These are phyloP conservation scores for Boletales sp. DNA, from an alignment of 768 basidiomycete species.

Conservation along the genomic window DNA sequence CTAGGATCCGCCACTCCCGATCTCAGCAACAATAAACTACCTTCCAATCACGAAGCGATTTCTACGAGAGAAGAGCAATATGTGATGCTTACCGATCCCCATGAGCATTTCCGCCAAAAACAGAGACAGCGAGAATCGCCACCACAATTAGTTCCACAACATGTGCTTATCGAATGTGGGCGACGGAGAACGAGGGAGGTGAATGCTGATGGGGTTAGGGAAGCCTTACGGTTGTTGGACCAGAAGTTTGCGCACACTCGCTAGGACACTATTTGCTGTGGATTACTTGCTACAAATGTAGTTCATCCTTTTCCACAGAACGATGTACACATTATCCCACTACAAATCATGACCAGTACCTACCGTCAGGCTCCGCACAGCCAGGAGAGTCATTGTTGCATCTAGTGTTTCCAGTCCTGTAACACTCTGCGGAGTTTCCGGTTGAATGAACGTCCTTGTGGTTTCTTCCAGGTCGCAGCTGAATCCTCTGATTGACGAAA, in stretches of 20 bases:
- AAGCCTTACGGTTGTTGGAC: slow-evolving; percentile 74
- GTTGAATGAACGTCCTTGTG: slow-evolving; percentile 35
- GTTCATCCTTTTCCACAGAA: neutral
- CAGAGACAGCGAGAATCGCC: slow-evolving; percentile 41
- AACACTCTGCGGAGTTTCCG: slow-evolving; percentile 33
- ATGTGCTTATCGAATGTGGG: slow-evolving; percentile 61
- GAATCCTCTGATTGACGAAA: slow-evolving; percentile 37
- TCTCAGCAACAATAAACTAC: slow-evolving; percentile 16
- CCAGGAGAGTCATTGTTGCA: neutral
- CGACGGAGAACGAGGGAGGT: slow-evolving; percentile 61
- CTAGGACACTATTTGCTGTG: slow-evolving; percentile 7
- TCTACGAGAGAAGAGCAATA: slow-evolving; percentile 30
- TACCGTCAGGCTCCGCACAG: neutral
- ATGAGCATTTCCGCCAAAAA: slow-evolving; percentile 48
- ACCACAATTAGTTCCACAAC: slow-evolving; percentile 55
- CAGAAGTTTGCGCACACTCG: slow-evolving; percentile 47
- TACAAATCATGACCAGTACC: neutral
- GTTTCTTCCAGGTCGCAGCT: slow-evolving; percentile 12
- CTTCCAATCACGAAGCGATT: slow-evolving; percentile 10
- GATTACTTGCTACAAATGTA: neutral
- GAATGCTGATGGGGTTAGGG: slow-evolving; percentile 65
- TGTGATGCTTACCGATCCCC: slow-evolving; percentile 50
- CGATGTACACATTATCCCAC: neutral
- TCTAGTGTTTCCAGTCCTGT: slow-evolving; percentile 19
- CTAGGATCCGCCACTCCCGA: slow-evolving; percentile 49